Base-by-base conservation (phyloP, 306 rosid species). In the Pyrus bretschneideri region DNA sequence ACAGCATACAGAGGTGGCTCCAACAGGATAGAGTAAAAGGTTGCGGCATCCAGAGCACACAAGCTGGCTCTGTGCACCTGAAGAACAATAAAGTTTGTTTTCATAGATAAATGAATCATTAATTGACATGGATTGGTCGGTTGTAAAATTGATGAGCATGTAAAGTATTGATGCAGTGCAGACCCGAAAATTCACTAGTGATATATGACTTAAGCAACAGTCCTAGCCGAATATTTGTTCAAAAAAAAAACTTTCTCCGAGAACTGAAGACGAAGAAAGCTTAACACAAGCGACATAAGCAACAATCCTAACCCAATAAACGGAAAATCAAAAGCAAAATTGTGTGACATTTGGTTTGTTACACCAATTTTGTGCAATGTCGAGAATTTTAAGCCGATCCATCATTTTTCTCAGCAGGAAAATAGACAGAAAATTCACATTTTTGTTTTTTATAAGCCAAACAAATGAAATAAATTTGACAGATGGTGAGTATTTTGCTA, bases 31-130 rank as follows among this genome's bases (percentile, higher is more conserved):
- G 30, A 90, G 75, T 35, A 96, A 81, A 78, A 96, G 97, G 86
- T 96, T 96, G 79, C 93, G 85, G 77, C 99, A 96, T 65, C 99
- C 99, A 44, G 98, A 92, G 83, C 99, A 96, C 23, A 96, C 99
- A 42, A 96, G 96, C 85, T 96, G 99, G 87, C 99, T 89, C 87
- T 89, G 99, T 73, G 85, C 83, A 76, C 90, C 97, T 92, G 84
- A 52, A 81, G 66, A 19, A 35, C 86, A 76, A 40, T 0, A 40
- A 40, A 40, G 45, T 40, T 40, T 40, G 45, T 40, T 40, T 9
- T 40, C 45, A 40, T 9, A 9, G 45, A 15, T 57, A 55, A 38
- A 76, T 19, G 30, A 22, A 80, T 22, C 52, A 72, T 51, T 35
- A 9, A 40, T 40, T 8, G 45, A 35, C 40, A 35, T 7, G 40